Evolutionary conservation across 2,329 filamentous ascomycete genomes (phyloP), one percentile per base, ranked within the genome.

Genomic region (Lecanicillium sp.): DNA sequence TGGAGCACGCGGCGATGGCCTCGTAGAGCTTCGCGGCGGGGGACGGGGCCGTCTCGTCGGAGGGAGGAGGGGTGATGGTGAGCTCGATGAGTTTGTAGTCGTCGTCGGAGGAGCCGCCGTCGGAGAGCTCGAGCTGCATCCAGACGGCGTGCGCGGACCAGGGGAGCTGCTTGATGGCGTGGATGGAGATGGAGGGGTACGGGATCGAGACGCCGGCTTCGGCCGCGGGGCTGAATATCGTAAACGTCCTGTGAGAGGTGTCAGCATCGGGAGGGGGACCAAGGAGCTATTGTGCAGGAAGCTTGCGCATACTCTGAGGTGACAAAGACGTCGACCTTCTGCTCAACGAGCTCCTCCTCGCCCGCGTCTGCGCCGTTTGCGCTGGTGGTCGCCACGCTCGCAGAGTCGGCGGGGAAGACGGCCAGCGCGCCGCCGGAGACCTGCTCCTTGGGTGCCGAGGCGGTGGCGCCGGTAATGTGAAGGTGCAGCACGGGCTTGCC

Each of bases 111-210:
- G 70, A 70, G 39, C 75, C 71, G 48, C 76, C 72, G 41, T 79
- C 75, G 33, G 79, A 76, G 54, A 86, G 74, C 51, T 84, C 79
- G 29, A 87, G 71, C 61, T 86, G 83, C 70, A 87, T 79, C 67
- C 84, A 84, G 14, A 88, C 72, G 5, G 74, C 72, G 49, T 74
- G 70, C 39, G 64, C 61, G 17, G 65, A 23, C 52, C 52, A 48
- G 42, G 60, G 62, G 58, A 78, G 70, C 48, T 80, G 78, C 65
- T 87, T 84, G 56, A 86, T 78, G 0, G 85, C 87, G 62, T 90
- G 86, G 14, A 90, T 81, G 19, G 82, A 82, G 61, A 91, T 86
- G 52, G 79, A 71, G 3, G 83, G 85, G 64, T 90, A 91, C 0
- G 84, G 80, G 54, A 90, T 85, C 33, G 79, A 74, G 37, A 88